Evolutionary conservation across 1,284 basidiomycete species (phyloP), one percentile per base, ranked within the genome.

Genomic region (Pisolithus thermaeus): DNA sequence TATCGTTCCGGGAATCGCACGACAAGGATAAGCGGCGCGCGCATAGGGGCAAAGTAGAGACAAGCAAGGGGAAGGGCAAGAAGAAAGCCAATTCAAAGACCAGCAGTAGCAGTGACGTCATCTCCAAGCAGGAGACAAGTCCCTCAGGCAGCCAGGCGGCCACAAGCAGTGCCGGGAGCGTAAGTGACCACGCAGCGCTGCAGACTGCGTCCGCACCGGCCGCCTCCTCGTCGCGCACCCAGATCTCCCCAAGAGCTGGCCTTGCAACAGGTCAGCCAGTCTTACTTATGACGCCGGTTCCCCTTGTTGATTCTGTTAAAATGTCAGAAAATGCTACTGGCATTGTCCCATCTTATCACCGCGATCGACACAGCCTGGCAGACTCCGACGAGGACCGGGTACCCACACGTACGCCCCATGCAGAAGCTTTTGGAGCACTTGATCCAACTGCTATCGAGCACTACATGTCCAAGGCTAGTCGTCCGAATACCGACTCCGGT

Each of bases 341-440:
- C 48, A 5, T 51, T 58, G 18, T 52, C 52, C 6, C 41, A 51
- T 2, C 47, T 58, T 18, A 22, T 48, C 23, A 47, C 54, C 20
- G 49, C 47, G 59, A 49, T n/a, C 52, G 68, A 36, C 67, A 67
- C 8, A 62, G 61, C 25, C 68, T 67, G 0, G 46, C 60, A 8
- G 70, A 71, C 47, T 61, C 58, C 6, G 52, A 67, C 45, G 52
- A 67, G 67, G 12, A 71, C 57, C 52, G 69, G 68, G 23, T 61
- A 46, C 65, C 77, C 49, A 58, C 68, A 23, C 79, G 83, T 25
- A 88, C 86, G 3, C 83, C 84, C 5, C 84, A 90, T 61, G 78
- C 78, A 9, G 87, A 90, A 66, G 81, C 84, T 0, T 90, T 85
- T 57, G 79, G 78, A 3, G 77, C 84, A n/a, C 71, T 89, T 50